These are phyloP conservation scores for Leccinum fallax DNA, from an alignment of 1,284 basidiomycete species.

Conservation along the genomic window DNA sequence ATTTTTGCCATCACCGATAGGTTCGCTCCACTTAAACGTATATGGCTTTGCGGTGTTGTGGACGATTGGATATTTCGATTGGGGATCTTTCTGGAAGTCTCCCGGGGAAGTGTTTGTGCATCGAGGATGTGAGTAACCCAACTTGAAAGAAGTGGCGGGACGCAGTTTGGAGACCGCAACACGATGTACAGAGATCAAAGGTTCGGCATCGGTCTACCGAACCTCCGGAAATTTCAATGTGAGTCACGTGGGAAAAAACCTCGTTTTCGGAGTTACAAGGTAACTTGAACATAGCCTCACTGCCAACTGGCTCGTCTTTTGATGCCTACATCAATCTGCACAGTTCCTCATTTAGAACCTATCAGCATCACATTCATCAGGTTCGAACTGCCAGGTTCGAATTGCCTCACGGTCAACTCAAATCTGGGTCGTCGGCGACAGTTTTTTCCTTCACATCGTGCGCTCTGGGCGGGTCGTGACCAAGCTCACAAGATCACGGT, in stretches of 20 bases:
- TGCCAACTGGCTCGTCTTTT: constrained; percentile 9
- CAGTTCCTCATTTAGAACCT: background rate
- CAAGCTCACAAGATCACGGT: too few relatives aligned
- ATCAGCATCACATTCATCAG: background rate
- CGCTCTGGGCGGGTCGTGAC: background rate
- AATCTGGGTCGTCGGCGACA: background rate
- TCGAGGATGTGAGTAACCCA: background rate
- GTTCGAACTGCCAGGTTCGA: background rate
- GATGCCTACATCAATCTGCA: constrained; percentile 11
- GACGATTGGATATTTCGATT: background rate
- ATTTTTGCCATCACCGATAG: background rate
- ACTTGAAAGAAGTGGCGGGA: background rate
- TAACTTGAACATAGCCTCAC: constrained; percentile 9
- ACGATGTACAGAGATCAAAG: background rate
- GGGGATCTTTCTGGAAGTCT: background rate
- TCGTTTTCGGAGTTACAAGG: background rate
- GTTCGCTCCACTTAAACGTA: background rate
- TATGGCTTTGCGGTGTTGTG: background rate
- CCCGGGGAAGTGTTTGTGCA: background rate
- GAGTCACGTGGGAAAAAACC: background rate
- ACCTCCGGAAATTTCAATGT: background rate
- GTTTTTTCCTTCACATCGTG: background rate
- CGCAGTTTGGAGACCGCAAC: background rate
- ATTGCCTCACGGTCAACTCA: background rate
- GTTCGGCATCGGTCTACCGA: background rate